A percentile compares a stretch with the other conserved stretches of the same genome.
Evolutionary conservation across 768 basidiomycete genomes (phyloP).

Genomic region (Megacollybia marginata): DNA sequence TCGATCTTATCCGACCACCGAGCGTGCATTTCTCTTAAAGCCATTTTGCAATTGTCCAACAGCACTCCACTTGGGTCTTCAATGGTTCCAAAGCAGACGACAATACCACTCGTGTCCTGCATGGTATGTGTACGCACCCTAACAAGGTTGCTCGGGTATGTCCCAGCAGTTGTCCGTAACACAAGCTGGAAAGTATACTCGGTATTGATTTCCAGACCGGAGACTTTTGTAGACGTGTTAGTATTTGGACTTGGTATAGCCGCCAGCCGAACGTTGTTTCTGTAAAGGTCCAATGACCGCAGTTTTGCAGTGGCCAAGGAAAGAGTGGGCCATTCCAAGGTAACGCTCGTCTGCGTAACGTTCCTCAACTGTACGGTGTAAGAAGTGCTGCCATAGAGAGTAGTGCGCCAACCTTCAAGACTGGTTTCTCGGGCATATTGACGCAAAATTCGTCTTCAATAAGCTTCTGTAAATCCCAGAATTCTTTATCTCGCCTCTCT

Average conservation of each 20-base stretch:
- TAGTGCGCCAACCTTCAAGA: constrained; percentile 52
- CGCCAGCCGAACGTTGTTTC: constrained; percentile 82
- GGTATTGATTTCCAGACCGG: constrained; percentile 71
- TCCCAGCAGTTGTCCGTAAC: constrained; percentile 87
- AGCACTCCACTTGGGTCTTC: constrained; percentile 53
- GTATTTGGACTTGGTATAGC: constrained; percentile 74
- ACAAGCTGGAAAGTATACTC: constrained; percentile 95
- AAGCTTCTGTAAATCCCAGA: constrained; percentile 76
- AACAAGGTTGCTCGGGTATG: constrained; percentile 78
- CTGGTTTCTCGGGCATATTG: constrained; percentile 59
- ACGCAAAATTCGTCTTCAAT: constrained; percentile 74
- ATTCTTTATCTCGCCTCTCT: constrained; percentile 70
- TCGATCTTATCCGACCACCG: constrained; percentile 91
- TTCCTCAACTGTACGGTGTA: constrained; percentile 60
- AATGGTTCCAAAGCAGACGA: constrained; percentile 90
- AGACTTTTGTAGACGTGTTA: constrained; percentile 86
- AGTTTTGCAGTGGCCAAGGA: constrained; percentile 81
- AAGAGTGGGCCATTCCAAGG: constrained; percentile 89
- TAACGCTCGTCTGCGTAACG: constrained; percentile 94
- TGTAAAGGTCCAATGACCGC: constrained; percentile 87
- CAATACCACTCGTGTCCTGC: constrained; percentile 90
- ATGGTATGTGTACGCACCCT: constrained; percentile 89
- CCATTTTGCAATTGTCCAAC: constrained; percentile 75
- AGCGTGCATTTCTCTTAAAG: constrained; percentile 79
- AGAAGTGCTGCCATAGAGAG: background rate